Percentiles rank a stretch among this genome's conserved stretches.
Conservation (phyloP, 495 filamentous ascomycete genomes). For the Physcia stellaris region DNA sequence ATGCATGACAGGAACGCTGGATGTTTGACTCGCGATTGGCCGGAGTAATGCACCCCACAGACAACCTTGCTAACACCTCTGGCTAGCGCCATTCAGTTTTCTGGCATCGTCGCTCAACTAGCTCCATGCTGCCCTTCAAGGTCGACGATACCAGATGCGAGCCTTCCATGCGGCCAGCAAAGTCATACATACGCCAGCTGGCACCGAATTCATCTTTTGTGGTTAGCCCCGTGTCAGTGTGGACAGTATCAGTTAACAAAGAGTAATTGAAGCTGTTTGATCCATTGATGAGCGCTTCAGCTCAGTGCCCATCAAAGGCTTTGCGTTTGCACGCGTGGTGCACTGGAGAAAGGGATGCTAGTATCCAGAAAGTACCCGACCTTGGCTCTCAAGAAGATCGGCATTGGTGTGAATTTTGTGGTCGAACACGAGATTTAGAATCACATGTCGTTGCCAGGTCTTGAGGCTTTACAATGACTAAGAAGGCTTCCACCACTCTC, state of each 20-base stretch:
- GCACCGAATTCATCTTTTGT: slow-evolving; percentile 3
- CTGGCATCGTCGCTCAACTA: background rate
- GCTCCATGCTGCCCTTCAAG: background rate
- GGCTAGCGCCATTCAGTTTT: background rate
- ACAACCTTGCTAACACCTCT: slow-evolving; percentile 1
- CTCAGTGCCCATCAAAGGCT: slow-evolving; percentile 10
- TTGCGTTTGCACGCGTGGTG: slow-evolving; percentile 3
- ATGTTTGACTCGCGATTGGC: background rate
- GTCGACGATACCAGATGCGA: background rate
- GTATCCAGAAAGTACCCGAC: slow-evolving; percentile 2
- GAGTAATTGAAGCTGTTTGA: too few species aligned
- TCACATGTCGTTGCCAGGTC: slow-evolving; percentile 13
- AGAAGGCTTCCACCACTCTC: slow-evolving; percentile 8
- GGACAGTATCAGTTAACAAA: too few species aligned
- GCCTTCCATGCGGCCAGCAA: background rate
- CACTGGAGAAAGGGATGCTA: slow-evolving; percentile 12
- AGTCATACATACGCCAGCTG: slow-evolving; percentile 5
- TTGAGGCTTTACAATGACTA: slow-evolving; percentile 12
- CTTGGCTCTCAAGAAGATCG: slow-evolving; percentile 7
- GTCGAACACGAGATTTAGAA: slow-evolving; percentile 13
- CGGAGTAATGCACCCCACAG: slow-evolving; percentile 6
- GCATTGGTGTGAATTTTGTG: slow-evolving; percentile 5
- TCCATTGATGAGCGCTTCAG: background rate
- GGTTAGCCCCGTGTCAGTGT: too few species aligned
- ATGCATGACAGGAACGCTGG: slow-evolving; percentile 1